Conservation (phyloP, 345 rosid genomes). For the Reutealis trisperma region DNA sequence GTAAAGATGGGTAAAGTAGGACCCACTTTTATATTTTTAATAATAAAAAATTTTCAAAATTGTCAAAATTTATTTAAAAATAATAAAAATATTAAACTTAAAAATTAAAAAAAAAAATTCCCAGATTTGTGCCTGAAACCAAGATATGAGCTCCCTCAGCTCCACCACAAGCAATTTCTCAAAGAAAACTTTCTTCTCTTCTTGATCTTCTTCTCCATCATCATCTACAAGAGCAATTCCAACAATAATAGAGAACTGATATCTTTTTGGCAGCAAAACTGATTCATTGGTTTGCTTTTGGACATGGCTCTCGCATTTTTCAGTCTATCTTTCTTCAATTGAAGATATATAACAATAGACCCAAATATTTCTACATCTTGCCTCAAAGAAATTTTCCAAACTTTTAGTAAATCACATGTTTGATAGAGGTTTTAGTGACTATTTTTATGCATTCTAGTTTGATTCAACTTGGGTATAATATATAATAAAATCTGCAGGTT, state of each 20-base stretch:
- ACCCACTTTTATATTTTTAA: no score
- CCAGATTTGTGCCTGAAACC: no score
- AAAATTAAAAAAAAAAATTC: no score
- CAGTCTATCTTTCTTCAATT: slow-evolving; percentile 1
- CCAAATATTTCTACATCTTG: slow-evolving; percentile 54
- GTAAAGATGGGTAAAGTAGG: no score
- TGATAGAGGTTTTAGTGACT: no score
- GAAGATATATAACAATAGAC: slow-evolving; percentile 30
- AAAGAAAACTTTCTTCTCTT: slow-evolving; percentile 2
- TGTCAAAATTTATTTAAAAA: no score
- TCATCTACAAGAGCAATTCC: background rate
- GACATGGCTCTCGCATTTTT: slow-evolving; percentile 8
- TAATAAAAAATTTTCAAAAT: no score
- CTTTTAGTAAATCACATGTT: slow-evolving; percentile 47
- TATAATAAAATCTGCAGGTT: no score
- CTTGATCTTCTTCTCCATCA: background rate
- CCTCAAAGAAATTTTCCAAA: slow-evolving; percentile 60
- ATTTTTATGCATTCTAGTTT: no score
- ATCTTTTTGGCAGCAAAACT: slow-evolving; percentile 15
- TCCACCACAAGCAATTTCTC: slow-evolving; percentile 6
- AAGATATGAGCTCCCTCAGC: background rate
- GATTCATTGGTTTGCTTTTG: slow-evolving; percentile 12
- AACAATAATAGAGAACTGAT: slow-evolving; percentile 11
- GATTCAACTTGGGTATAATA: no score
- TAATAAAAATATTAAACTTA: no score